These are phyloP conservation scores for Penicillium fuscoglaucum DNA, from an alignment of 2,329 filamentous ascomycete genomes.

Conservation along the genomic window DNA sequence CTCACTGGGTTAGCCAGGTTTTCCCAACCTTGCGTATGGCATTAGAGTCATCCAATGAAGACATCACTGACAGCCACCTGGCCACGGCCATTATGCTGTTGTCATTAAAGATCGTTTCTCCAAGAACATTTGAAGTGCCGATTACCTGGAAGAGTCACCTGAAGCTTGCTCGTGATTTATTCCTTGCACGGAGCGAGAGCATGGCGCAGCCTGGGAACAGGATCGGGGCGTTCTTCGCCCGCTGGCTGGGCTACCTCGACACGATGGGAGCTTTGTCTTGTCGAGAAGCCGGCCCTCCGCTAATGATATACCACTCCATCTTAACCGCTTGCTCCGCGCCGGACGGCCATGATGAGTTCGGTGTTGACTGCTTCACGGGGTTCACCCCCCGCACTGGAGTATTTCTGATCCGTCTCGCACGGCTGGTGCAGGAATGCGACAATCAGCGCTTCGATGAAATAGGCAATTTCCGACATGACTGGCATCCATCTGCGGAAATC, in stretches of 20 bases:
- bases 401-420: conserved; percentile 69
- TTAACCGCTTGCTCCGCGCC: conserved; percentile 50
- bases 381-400: conserved; percentile 72
- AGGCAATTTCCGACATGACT: conserved; percentile 53
- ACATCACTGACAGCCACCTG: conserved; percentile 70
- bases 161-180: conserved; percentile 72
- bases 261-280: conserved; percentile 72
- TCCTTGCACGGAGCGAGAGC: conserved; percentile 64
- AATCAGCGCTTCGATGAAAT: conserved; percentile 60
- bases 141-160: conserved; percentile 81
- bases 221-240: conserved; percentile 71
- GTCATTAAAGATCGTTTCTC: conserved; percentile 79
- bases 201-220: conserved; percentile 55
- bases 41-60: conserved; percentile 60
- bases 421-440: conserved; percentile 69
- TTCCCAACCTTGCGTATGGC: conserved; percentile 67
- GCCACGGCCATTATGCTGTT: conserved; percentile 83
- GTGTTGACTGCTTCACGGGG: conserved; percentile 78
- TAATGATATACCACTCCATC: conserved; percentile 52
- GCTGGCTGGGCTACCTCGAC: conserved; percentile 84
- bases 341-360: conserved; percentile 61
- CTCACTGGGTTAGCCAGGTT: conserved; percentile 73
- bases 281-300: conserved; percentile 54
- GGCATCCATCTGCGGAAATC: conserved; percentile 60
- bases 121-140: conserved; percentile 75